Evolutionary conservation across 768 basidiomycete species (phyloP).

Genomic region (Suillus ampliporus): DNA sequence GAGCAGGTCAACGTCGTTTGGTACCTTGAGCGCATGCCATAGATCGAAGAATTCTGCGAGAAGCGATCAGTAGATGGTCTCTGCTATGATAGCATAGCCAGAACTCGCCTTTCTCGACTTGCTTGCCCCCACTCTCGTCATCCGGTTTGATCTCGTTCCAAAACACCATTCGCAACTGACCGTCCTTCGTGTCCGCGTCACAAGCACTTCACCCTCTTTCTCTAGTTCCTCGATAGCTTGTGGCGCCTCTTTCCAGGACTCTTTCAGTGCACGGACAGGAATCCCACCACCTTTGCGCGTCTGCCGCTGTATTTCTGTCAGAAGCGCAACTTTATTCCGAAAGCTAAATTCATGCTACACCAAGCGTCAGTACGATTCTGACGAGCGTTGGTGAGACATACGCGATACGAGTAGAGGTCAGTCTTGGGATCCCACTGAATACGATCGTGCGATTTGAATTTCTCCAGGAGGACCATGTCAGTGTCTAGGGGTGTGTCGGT

Average conservation of each 20-base stretch:
- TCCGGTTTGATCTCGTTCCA: conserved; percentile 88
- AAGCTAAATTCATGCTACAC: conserved; percentile 85
- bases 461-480: conserved; percentile 73
- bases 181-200: conserved; percentile 88
- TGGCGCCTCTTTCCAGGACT: conserved; percentile 90
- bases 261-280: conserved; percentile 82
- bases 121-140: conserved; percentile 70
- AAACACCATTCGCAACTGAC: conserved; percentile 83
- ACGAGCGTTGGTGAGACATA: conserved; percentile 36
- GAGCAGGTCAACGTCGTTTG: conserved; percentile 83
- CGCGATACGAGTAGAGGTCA: conserved; percentile 86
- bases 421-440: conserved; percentile 84
- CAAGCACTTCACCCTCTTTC: conserved; percentile 84
- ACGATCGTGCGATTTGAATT: conserved; percentile 82
- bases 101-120: conserved; percentile 78
- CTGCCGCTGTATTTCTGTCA: conserved; percentile 86
- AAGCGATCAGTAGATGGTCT: conserved; percentile 15
- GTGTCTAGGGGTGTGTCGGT: conserved; percentile 80
- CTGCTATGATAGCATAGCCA: neutral
- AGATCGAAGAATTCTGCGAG: conserved; percentile 80
- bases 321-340: conserved; percentile 79
- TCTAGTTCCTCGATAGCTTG: conserved; percentile 88
- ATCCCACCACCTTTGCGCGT: conserved; percentile 86
- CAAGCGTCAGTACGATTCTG: conserved; percentile 14
- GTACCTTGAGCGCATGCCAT: conserved; percentile 86